Conservation (phyloP, 2,329 filamentous ascomycete species). For the Talaromyces sp. region DNA sequence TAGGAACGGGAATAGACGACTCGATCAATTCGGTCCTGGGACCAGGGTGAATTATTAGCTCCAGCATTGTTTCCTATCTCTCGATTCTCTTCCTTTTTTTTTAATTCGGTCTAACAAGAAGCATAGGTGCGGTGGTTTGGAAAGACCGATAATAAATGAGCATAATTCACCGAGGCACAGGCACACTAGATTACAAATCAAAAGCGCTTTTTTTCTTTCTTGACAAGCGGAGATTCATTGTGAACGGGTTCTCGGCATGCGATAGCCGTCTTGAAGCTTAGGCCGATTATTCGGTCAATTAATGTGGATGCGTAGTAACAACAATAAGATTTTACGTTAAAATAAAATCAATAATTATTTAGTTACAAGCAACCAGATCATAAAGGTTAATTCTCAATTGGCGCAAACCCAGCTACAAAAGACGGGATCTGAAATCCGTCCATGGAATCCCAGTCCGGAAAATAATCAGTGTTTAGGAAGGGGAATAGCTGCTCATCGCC, state of each 20-base stretch:
- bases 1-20: constrained; percentile 37
- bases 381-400: background rate
- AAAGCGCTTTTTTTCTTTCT: background rate
- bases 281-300: background rate
- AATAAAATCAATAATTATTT: background rate
- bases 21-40: constrained; percentile 29
- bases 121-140: background rate
- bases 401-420: background rate
- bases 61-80: background rate
- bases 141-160: background rate
- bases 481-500: background rate
- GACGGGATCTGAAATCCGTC: background rate
- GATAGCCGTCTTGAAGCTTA: background rate
- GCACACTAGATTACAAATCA: background rate
- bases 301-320: background rate
- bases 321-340: background rate
- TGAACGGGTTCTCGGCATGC: background rate
- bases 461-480: background rate
- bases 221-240: background rate
- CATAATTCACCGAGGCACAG: background rate
- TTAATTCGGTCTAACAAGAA: background rate
- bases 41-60: constrained; percentile 5
- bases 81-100: background rate
- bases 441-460: background rate
- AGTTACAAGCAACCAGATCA: background rate